Conservation (phyloP, 495 filamentous ascomycete species). For the Terfezia boudieri region DNA sequence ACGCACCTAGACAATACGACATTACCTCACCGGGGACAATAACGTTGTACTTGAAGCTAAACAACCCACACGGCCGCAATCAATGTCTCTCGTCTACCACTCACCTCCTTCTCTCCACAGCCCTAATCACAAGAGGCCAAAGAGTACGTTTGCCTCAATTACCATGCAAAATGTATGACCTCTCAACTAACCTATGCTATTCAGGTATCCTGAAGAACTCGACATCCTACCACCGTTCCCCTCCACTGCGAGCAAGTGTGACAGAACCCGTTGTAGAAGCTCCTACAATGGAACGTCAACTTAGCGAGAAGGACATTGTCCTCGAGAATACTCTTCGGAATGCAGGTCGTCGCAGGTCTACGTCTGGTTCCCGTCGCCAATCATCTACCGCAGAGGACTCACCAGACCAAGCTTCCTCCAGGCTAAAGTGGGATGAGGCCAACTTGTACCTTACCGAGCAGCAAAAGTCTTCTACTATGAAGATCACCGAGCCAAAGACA, state of each 20-base stretch:
- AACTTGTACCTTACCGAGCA: conserved; percentile 93
- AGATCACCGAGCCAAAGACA: conserved; percentile 95
- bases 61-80: too few species aligned
- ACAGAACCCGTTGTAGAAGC: conserved; percentile 22
- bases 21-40: too few species aligned
- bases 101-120: conserved; percentile 18
- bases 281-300: conserved; percentile 20
- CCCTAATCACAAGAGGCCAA: conserved; percentile 42
- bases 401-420: conserved; percentile 23
- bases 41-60: too few species aligned
- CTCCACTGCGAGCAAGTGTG: conserved; percentile 24
- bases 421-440: conserved; percentile 93
- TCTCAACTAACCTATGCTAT: neutral
- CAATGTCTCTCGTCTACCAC: conserved; percentile 1
- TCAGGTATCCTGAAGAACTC: conserved; percentile 85
- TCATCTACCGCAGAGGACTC: conserved; percentile 29
- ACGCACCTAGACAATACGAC: too few species aligned
- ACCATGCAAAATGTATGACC: neutral
- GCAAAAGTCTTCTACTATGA: conserved; percentile 87
- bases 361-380: conserved; percentile 52
- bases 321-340: conserved; percentile 87
- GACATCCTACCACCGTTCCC: conserved; percentile 36
- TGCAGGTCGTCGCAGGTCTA: conserved; percentile 72
- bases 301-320: conserved; percentile 64
- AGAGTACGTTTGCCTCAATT: conserved; percentile 32